Evolutionary conservation across 805 yeast species (phyloP), one percentile per base, ranked within the genome.

Genomic region (Debaryomyces tyrocola): DNA sequence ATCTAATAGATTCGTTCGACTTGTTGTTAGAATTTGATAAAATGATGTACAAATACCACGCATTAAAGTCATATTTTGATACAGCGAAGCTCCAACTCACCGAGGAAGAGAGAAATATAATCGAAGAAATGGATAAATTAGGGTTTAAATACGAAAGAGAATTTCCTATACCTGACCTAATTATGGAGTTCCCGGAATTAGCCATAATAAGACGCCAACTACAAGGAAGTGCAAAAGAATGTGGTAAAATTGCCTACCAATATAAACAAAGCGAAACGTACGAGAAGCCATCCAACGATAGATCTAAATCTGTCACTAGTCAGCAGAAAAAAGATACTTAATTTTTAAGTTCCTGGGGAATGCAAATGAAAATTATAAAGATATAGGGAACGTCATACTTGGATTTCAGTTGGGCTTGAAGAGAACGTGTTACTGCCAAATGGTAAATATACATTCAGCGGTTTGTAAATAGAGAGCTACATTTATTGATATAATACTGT

Each of bases 211-310:
- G 72, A 41, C 54, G 69, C 15, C 62, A 60, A 36, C 50, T 63
- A 14, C 47, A 46, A 35, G 69, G 65, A 33, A 67, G 59, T 41
- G 70, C 72, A 7, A 46, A 51, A 17, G 69, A 65, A 44, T 72
- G 67, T 4, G 70, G 67, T 2, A 57, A 56, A 42, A 49, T 66
- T 6, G 55, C 58, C n/a, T 44, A 50, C 20, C 57, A 48, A 18
- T 37, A 14, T 31, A 14, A 31, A 14, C 34, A 31, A 14, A 31
- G 41, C n/a, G 31, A 37, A 15, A 36, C 21, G 10, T 15, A 15
- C 39, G 18, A 15, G 36, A 33, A 15, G 15, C 36, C 18, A 7
- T 9, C 12, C 11, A 33, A n/a, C 18, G 11, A 14, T 8, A n/a
- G 15, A 14, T 3, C 18, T 33, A n/a, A 33, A 33, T 27, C 14